phyloP scores from a whole-genome alignment of 129 eudicot genomes.

The Artemisia annua region DNA sequence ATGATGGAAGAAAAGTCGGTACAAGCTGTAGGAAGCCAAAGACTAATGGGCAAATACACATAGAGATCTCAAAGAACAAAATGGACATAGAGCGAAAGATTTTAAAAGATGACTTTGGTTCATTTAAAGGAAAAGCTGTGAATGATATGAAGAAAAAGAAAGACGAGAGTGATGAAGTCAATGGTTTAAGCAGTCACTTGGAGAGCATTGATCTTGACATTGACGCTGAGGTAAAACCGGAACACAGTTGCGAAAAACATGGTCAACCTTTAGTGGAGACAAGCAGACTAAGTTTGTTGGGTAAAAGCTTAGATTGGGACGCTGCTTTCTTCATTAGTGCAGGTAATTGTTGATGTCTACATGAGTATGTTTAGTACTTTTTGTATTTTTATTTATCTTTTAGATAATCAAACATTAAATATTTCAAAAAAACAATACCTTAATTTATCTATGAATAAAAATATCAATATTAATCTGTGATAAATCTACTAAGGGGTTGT shows the following conservation, averaged over 20 bases:
- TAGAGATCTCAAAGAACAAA: not conserved
- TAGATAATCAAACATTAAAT: too few species aligned
- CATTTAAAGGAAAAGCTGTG: not conserved
- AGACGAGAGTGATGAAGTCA: not conserved
- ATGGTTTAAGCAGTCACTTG: not conserved
- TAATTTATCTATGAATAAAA: too few species aligned
- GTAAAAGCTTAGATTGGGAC: constrained; percentile 8
- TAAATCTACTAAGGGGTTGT: too few species aligned
- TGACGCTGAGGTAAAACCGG: not conserved
- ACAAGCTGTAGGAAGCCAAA: not conserved
- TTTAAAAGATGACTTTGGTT: not conserved
- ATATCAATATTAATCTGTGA: too few species aligned
- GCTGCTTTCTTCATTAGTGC: constrained; percentile 2
- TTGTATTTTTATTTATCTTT: too few species aligned
- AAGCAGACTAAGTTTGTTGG: not conserved
- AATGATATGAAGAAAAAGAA: not conserved
- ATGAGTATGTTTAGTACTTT: too few species aligned
- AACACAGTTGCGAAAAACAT: not conserved
- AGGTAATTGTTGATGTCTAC: not conserved
- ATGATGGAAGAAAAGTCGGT: not conserved
- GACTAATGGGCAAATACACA: not conserved
- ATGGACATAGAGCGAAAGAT: not conserved
- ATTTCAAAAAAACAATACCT: too few species aligned
- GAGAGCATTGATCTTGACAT: not conserved
- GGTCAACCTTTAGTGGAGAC: not conserved